Percentiles rank a stretch among this genome's conserved stretches.
These are phyloP conservation scores for Talaromyces atroroseus DNA, from an alignment of 2,329 filamentous ascomycete genomes.

Conservation along the genomic window DNA sequence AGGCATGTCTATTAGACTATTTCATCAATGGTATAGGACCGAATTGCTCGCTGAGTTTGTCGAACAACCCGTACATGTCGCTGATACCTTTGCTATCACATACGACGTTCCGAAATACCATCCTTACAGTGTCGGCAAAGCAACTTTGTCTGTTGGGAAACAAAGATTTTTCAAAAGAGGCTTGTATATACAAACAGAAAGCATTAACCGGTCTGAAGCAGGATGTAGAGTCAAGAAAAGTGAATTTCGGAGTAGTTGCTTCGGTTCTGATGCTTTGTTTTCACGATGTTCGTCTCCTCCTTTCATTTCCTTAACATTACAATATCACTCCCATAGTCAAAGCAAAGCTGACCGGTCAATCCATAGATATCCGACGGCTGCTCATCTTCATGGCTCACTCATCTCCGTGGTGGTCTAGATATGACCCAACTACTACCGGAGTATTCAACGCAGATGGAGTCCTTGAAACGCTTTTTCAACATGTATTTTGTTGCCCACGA, in stretches of 20 bases:
- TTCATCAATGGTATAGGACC: slow-evolving; percentile 27
- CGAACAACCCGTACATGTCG: slow-evolving; percentile 27
- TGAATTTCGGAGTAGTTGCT: slow-evolving; percentile 23
- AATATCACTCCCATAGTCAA: not conserved
- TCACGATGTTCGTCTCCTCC: slow-evolving; percentile 21
- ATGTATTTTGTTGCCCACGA: slow-evolving; percentile 32
- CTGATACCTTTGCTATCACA: slow-evolving; percentile 16
- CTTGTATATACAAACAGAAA: slow-evolving; percentile 22
- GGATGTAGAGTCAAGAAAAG: slow-evolving; percentile 15
- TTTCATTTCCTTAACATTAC: not conserved
- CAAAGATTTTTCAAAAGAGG: slow-evolving; percentile 19
- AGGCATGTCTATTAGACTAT: slow-evolving; percentile 22
- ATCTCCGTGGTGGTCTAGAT: slow-evolving; percentile 25
- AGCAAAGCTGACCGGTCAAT: not conserved
- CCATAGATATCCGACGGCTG: slow-evolving; percentile 28
- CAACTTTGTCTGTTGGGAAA: slow-evolving; percentile 24
- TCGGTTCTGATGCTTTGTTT: slow-evolving; percentile 32
- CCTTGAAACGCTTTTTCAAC: slow-evolving; percentile 13
- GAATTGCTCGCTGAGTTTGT: slow-evolving; percentile 25
- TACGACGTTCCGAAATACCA: slow-evolving; percentile 20
- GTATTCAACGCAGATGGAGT: slow-evolving; percentile 15
- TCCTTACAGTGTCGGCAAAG: slow-evolving; percentile 27
- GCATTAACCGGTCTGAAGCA: slow-evolving; percentile 23
- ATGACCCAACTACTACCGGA: slow-evolving; percentile 19
- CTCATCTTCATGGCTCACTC: slow-evolving; percentile 27